phyloP scores from a whole-genome alignment of 768 basidiomycete species.

The Russula foetens region DNA sequence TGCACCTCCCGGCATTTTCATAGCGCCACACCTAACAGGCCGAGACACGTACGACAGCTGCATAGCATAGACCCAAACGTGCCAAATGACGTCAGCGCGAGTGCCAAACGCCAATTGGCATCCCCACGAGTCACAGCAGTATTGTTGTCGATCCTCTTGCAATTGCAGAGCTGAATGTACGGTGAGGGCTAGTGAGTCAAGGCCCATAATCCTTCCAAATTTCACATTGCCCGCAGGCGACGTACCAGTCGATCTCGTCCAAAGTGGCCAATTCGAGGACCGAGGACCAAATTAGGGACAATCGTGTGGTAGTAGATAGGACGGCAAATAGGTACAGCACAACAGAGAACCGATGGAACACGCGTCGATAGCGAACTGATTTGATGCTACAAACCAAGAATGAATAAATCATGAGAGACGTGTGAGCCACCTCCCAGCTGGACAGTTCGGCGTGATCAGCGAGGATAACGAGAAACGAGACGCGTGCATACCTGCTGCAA shows the following conservation, averaged over 20 bases:
- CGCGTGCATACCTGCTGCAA: constrained; percentile 12
- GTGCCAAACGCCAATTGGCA: too few relatives aligned
- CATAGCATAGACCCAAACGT: too few relatives aligned
- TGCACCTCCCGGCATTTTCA: too few relatives aligned
- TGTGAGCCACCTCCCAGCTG: constrained; percentile 6
- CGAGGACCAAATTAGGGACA: not conserved
- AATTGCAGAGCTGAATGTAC: not conserved
- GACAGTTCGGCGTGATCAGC: not conserved
- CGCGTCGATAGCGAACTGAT: not conserved
- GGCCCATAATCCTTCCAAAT: not conserved
- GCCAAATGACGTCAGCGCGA: too few relatives aligned
- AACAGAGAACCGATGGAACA: not conserved
- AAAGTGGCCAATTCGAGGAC: not conserved
- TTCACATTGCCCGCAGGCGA: not conserved
- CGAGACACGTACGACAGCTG: too few relatives aligned
- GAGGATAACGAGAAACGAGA: not conserved
- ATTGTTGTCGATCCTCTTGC: too few relatives aligned
- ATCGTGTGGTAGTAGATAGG: not conserved
- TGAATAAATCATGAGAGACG: not conserved
- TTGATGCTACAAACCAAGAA: not conserved
- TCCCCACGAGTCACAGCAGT: too few relatives aligned
- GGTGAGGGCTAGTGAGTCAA: not conserved
- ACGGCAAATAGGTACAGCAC: constrained; percentile 9
- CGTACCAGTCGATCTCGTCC: not conserved
- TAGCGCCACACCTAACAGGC: too few relatives aligned